Evolutionary conservation across 202 grass and related monocot genomes (phyloP).

Genomic region (Hordeum pubiflorum): DNA sequence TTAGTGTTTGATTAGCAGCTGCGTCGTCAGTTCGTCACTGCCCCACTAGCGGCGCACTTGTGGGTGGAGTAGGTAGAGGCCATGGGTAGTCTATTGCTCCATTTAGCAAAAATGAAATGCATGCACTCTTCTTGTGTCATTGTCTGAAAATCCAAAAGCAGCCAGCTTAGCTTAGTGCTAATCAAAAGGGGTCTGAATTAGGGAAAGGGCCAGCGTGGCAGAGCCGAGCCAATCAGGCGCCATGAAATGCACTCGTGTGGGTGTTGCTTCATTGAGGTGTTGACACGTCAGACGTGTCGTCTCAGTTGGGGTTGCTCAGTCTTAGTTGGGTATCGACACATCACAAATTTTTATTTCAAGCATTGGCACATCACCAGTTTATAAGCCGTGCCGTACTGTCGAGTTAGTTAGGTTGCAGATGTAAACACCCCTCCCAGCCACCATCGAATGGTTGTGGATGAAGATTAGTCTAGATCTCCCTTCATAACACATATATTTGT

Average conservation of each 20-base stretch:
- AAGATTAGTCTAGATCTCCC: background rate
- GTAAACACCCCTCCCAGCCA: background rate
- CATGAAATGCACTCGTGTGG: background rate
- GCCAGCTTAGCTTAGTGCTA: background rate
- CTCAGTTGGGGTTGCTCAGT: background rate
- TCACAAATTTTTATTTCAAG: background rate
- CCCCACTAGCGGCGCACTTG: constrained; percentile 23
- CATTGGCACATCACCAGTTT: background rate
- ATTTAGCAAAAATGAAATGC: background rate
- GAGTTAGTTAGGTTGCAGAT: background rate
- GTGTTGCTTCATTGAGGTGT: background rate
- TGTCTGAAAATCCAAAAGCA: background rate
- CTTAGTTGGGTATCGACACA: background rate
- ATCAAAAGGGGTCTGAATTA: background rate
- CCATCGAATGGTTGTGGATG: background rate
- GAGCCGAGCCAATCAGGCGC: background rate
- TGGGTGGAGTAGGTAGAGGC: background rate
- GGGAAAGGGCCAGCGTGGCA: background rate
- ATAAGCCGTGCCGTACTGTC: background rate
- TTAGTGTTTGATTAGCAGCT: background rate
- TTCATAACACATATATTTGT: background rate
- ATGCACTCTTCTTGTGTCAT: constrained; percentile 1
- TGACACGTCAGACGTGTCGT: background rate
- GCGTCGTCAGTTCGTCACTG: constrained; percentile 8
- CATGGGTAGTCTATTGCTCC: background rate